These are phyloP conservation scores for Leccinum variicolor DNA, from an alignment of 768 basidiomycete genomes.

Conservation along the genomic window DNA sequence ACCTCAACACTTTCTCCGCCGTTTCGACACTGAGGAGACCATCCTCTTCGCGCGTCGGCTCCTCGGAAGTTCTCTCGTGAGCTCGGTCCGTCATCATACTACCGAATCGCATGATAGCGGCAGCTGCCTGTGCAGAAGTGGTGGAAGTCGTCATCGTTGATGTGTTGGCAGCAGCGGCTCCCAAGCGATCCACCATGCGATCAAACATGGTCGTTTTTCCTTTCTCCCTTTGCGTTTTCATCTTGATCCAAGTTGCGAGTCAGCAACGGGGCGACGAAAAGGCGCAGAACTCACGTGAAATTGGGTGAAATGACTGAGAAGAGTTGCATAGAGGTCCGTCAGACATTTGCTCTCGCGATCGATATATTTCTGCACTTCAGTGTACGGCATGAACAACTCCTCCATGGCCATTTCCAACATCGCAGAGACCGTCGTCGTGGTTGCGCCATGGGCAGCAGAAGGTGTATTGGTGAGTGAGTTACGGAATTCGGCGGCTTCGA, in stretches of 20 bases:
- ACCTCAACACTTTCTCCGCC: conserved; percentile 90
- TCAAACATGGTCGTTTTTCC: conserved; percentile 83
- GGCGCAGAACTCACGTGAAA: conserved; percentile 65
- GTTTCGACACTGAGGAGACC: conserved; percentile 71
- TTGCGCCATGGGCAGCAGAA: conserved; percentile 41
- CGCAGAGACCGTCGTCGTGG: conserved; percentile 52
- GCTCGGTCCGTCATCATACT: conserved; percentile 60
- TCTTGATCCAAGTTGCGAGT: conserved; percentile 29
- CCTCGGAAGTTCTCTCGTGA: conserved; percentile 57
- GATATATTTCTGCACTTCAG: conserved; percentile 87
- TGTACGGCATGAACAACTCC: conserved; percentile 92
- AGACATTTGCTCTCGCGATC: conserved; percentile 88
- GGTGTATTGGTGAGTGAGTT: conserved; percentile 44
- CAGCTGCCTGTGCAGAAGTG: conserved; percentile 81
- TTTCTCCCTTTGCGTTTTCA: conserved; percentile 53
- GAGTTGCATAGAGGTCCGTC: conserved; percentile 69
- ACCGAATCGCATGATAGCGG: conserved; percentile 85
- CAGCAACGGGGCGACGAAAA: conserved; percentile 1
- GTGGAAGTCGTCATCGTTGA: conserved; percentile 56
- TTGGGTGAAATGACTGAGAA: conserved; percentile 72
- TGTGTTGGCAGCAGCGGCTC: conserved; percentile 68
- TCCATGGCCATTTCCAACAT: conserved; percentile 98
- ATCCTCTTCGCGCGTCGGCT: conserved; percentile 75
- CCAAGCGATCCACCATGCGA: conserved; percentile 83
- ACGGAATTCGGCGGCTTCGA: conserved; percentile 60